Conservation (phyloP, 768 basidiomycete species). For the Boletellus ananas region DNA sequence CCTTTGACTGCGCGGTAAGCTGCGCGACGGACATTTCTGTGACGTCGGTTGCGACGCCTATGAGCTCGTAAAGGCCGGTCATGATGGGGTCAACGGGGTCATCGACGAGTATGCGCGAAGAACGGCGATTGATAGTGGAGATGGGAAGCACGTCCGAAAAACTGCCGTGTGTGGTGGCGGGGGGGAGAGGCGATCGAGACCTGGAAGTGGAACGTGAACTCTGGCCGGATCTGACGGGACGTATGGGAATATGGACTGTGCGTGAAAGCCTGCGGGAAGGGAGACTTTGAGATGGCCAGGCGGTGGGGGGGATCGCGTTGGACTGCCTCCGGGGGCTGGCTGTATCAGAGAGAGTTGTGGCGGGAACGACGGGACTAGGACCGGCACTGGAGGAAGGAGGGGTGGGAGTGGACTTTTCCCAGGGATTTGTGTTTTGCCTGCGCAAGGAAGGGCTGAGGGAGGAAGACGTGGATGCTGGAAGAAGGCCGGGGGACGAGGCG, state of each 20-base stretch:
- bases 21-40: conserved; percentile 84
- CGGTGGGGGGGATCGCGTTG: conserved; percentile 43
- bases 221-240: conserved; percentile 65
- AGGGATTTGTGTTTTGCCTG: conserved; percentile 60
- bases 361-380: conserved; percentile 59
- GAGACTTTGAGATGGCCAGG: conserved; percentile 53
- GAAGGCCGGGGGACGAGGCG: conserved; percentile 51
- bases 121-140: conserved; percentile 59
- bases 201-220: conserved; percentile 94
- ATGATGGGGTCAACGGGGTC: conserved; percentile 89
- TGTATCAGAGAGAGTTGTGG: conserved; percentile 58
- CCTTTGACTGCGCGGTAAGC: conserved; percentile 80
- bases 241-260: conserved; percentile 71
- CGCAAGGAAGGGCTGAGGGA: conserved; percentile 63
- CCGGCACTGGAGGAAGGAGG: conserved; percentile 54
- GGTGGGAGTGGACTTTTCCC: conserved; percentile 52
- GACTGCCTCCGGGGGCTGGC: conserved; percentile 64
- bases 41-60: conserved; percentile 90
- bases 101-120: conserved; percentile 79
- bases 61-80: conserved; percentile 86
- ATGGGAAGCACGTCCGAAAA: conserved; percentile 53
- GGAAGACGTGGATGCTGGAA: conserved; percentile 64
- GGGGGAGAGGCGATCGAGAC: conserved; percentile 88
- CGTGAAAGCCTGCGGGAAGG: conserved; percentile 81
- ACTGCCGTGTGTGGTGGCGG: conserved; percentile 57